Evolutionary conservation across 306 rosid species (phyloP), one percentile per base, ranked within the genome.

Genomic region (Sicyos baderoa): DNA sequence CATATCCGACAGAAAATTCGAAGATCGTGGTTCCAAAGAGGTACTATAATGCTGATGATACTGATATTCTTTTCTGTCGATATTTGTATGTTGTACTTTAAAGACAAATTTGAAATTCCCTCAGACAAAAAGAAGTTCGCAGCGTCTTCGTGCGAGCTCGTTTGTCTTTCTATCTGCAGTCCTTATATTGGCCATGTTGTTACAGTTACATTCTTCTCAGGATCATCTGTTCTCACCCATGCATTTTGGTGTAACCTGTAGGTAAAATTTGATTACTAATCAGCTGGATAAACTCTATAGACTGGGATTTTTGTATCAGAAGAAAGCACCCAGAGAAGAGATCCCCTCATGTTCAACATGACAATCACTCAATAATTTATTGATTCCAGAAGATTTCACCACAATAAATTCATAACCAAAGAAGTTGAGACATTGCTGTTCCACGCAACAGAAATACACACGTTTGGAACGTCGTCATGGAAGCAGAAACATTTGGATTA

Each of bases 21-120:
- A 69, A 88, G 84, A 81, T 82, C 99, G 59, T 94, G 99, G 99
- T 90, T 94, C 71, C 88, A 94, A 74, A 88, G 72, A 90, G 99
- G 99, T 90, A 82, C 61, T 29, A 7, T 19, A 59, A 16, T 57
- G 17, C 29, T 42, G 52, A 17, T 44, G 45, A 14, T 22, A 29
- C 23, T 11, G 10, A 23, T 48, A 16, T 45, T 66, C 19, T 16
- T 8, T 8, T 35, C 22, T 19, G 2, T 32, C 6, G 23, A 60
- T 35, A 60, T 35, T 32, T 42, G 16, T 27, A 27, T 8, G 21
- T 59, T 29, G 65, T 59, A 59, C 65, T 40, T 40, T 40, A 23
- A 52, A 29, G 47, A 9, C 45, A 40, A 29, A 4, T 35, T n/a
- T n/a, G 37, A 44, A 44, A 19, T 44, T 42, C 17, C 27, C 27